Evolutionary conservation across 139 green algal genomes (phyloP), one percentile per base, ranked within the genome.

Genomic region (Chlorella sp.): DNA sequence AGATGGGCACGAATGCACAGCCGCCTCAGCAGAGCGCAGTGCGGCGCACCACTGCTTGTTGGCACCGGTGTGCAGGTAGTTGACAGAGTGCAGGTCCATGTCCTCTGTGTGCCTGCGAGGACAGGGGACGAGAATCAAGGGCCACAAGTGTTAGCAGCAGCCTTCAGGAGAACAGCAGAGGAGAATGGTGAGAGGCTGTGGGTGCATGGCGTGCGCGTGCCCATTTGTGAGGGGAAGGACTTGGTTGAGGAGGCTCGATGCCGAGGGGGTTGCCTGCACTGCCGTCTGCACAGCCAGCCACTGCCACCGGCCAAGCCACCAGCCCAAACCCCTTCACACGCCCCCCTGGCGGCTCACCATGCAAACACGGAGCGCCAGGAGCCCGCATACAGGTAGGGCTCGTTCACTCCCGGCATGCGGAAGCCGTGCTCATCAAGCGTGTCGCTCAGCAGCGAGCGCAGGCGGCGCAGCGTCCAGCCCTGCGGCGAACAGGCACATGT

Each of bases 51-150:
- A 95, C 34, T 92, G 90, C 92, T 99, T 99, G 78, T 94, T 92
- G n/a, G 93, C 93, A 9, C 96, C 96, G 86, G 90, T 97, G 91
- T 99, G 96, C 75, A 99, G 90, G 91, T 97, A 99, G 91, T 99
- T 99, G 62, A 99, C 93, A 83, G 89, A 95, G 71, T 96, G 93
- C 41, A 99, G 90, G 88, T 99, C 96, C 44, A 95, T 89, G 85
- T 99, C 96, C 91, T 99, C 96, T 74, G 93, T 95, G 86, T 96
- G 90, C 86, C 85, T 91, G 76, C 41, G 76, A 2, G 55, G 32
- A n/a, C n/a, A n/a, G 16, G 1, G 17, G 44, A 51, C 9, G 44
- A 51, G n/a, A n/a, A n/a, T n/a, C n/a, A n/a, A n/a, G n/a, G n/a
- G n/a, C n/a, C n/a, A n/a, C n/a, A n/a, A 7, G 44, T 11, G 44